Conservation (phyloP, 371 early-diverging fungal species). For the Rhizopus microsporus region DNA sequence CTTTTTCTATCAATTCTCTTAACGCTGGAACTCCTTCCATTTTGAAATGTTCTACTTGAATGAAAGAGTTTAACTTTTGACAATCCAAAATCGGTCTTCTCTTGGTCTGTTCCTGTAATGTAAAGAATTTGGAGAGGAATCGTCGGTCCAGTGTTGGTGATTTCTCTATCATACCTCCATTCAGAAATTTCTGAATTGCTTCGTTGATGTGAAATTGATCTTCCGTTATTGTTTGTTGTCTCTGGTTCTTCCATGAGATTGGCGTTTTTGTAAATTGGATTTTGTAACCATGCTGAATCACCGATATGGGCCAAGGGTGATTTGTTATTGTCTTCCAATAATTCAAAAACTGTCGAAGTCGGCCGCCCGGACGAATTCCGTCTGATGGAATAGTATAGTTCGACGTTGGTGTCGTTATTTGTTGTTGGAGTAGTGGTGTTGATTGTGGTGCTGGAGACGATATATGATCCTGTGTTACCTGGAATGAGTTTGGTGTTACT, state of each 20-base stretch:
- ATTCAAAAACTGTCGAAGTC: background rate
- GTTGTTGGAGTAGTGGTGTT: no score
- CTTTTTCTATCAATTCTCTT: conserved; percentile 1
- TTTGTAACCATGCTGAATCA: no score
- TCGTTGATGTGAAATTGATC: conserved; percentile 1
- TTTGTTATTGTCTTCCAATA: conserved; percentile 1
- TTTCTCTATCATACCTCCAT: conserved; percentile 1
- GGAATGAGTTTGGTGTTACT: no score
- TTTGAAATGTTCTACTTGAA: conserved; percentile 5
- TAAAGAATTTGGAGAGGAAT: conserved; percentile 1
- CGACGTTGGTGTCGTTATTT: background rate
- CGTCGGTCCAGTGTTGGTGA: background rate
- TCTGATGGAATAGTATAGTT: conserved; percentile 6
- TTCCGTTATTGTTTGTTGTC: no score
- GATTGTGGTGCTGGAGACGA: no score
- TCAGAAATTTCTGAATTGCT: conserved; percentile 1
- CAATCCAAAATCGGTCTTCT: conserved; percentile 2
- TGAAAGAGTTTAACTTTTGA: background rate
- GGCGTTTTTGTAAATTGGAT: no score
- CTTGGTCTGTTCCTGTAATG: conserved; percentile 1
- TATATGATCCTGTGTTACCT: no score
- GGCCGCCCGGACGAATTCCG: conserved; percentile 1
- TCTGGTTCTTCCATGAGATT: no score
- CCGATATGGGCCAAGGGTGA: no score
- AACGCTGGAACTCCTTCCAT: conserved; percentile 8